A percentile compares a stretch with the other conserved stretches of the same genome.
These are phyloP conservation scores for Torulaspora globosa DNA, from an alignment of 1,139 yeast species.

Conservation along the genomic window DNA sequence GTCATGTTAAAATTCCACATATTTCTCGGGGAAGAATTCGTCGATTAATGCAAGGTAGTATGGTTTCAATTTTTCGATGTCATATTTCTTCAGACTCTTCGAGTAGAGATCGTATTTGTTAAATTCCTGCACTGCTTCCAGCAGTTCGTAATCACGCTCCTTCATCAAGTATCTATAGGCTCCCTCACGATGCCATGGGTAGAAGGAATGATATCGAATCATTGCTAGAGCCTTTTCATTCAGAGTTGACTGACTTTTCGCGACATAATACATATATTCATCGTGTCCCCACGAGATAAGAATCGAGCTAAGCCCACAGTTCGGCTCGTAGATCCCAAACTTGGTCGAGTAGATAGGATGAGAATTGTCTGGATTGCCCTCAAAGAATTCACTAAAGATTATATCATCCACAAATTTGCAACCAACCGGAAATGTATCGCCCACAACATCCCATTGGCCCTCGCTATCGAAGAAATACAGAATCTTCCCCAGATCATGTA, in stretches of 20 bases:
- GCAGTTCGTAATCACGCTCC: conserved; percentile 57
- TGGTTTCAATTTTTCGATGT: conserved; percentile 48
- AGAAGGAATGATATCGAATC: conserved; percentile 71
- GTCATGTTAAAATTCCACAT: conserved; percentile 48
- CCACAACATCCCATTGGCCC: conserved; percentile 83
- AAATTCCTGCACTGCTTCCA: conserved; percentile 61
- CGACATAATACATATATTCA: conserved; percentile 71
- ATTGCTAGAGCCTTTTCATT: conserved; percentile 68
- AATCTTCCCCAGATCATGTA: conserved; percentile 67
- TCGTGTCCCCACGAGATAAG: conserved; percentile 81
- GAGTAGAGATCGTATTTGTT: conserved; percentile 68
- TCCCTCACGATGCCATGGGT: conserved; percentile 72
- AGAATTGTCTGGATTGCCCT: conserved; percentile 54
- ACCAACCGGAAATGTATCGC: conserved; percentile 75
- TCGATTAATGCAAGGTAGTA: conserved; percentile 62
- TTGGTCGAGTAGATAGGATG: conserved; percentile 65
- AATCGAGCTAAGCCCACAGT: conserved; percentile 66
- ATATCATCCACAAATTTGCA: conserved; percentile 59
- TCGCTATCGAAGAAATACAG: conserved; percentile 65
- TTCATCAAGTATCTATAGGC: conserved; percentile 65
- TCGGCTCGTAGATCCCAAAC: conserved; percentile 60
- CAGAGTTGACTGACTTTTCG: conserved; percentile 57
- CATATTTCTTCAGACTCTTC: conserved; percentile 49
- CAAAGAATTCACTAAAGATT: conserved; percentile 59
- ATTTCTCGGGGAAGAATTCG: conserved; percentile 58